Percentiles rank a stretch among this genome's conserved stretches.
phyloP scores from a whole-genome alignment of 177 flowering plant species.

The Vitis hybrid region DNA sequence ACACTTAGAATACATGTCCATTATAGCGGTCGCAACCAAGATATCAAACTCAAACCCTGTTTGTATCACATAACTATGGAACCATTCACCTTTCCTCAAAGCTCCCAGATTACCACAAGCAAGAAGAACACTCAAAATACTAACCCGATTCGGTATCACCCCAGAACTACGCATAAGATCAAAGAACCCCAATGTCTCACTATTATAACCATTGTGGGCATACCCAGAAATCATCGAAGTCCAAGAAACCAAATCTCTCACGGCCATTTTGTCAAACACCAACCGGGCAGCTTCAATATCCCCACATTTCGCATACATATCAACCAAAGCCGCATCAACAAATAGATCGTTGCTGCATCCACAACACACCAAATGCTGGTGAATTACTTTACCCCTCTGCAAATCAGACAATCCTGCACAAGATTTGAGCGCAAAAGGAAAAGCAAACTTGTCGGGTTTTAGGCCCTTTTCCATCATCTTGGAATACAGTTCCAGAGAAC shows the following conservation, averaged over 20 bases:
- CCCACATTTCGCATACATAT: conserved; percentile 29
- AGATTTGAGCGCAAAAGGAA: conserved; percentile 20
- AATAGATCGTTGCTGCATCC: conserved; percentile 18
- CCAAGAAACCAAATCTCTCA: conserved; percentile 42
- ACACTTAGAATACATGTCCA: conserved; percentile 50
- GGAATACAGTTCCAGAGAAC: conserved; percentile 12
- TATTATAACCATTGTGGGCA: conserved; percentile 31
- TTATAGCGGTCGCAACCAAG: conserved; percentile 32
- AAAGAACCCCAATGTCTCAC: conserved; percentile 34
- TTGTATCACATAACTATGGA: conserved; percentile 31
- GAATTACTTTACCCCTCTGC: conserved; percentile 9
- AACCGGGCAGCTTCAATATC: conserved; percentile 10
- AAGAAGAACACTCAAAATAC: conserved; percentile 34
- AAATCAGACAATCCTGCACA: conserved; percentile 14
- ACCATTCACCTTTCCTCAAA: conserved; percentile 30
- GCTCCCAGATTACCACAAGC: conserved; percentile 43
- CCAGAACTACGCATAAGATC: conserved; percentile 25
- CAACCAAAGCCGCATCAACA: conserved; percentile 21
- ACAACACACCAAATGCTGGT: conserved; percentile 13
- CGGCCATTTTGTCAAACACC: conserved; percentile 39
- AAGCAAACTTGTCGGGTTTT: conserved; percentile 19
- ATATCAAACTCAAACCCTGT: conserved; percentile 34
- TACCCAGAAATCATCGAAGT: conserved; percentile 42
- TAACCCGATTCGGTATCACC: conserved; percentile 28
- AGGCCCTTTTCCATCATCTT: conserved; percentile 12